These are phyloP conservation scores for Phytophthora rubi DNA, from an alignment of 352 stramenopile species.

Conservation along the genomic window DNA sequence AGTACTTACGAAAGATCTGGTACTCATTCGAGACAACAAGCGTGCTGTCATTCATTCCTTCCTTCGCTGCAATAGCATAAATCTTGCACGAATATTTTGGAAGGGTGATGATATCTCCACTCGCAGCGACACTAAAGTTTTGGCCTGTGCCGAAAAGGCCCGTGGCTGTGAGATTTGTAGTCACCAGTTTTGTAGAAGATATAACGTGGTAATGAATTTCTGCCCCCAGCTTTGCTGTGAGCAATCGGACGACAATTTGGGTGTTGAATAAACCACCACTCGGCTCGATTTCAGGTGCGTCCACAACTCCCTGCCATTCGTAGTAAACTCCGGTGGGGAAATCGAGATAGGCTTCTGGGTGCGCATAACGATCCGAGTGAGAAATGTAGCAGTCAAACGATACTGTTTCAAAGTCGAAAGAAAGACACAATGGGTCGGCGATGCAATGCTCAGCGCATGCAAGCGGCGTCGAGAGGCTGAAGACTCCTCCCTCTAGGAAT, in stretches of 20 bases:
- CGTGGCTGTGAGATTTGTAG: slow-evolving; percentile 18
- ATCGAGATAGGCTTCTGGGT: slow-evolving; percentile 68
- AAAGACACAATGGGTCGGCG: slow-evolving; percentile 61
- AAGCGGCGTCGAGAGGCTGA: slow-evolving; percentile 36
- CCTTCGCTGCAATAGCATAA: slow-evolving; percentile 70
- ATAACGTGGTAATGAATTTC: slow-evolving; percentile 69
- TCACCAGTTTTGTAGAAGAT: slow-evolving; percentile 21
- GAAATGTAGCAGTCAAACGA: slow-evolving; percentile 75
- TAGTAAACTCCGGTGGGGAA: slow-evolving; percentile 79
- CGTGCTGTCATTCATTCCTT: slow-evolving; percentile 58
- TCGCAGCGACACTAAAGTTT: slow-evolving; percentile 40
- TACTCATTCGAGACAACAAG: slow-evolving; percentile 60
- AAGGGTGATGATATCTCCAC: slow-evolving; percentile 56
- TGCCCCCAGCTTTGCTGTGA: slow-evolving; percentile 59
- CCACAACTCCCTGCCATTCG: slow-evolving; percentile 72
- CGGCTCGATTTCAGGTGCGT: slow-evolving; percentile 57
- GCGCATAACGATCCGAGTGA: slow-evolving; percentile 68
- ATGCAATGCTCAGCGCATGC: slow-evolving; percentile 57
- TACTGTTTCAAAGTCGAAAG: slow-evolving; percentile 73
- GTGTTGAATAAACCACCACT: slow-evolving; percentile 64
- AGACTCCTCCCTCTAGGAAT: slow-evolving; percentile 63
- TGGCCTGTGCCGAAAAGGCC: slow-evolving; percentile 37
- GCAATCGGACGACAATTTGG: slow-evolving; percentile 58
- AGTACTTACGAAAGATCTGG: slow-evolving; percentile 60
- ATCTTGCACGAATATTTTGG: slow-evolving; percentile 65